Base-by-base conservation (phyloP, 2,329 filamentous ascomycete genomes). In the Diplodia scrobiculata region DNA sequence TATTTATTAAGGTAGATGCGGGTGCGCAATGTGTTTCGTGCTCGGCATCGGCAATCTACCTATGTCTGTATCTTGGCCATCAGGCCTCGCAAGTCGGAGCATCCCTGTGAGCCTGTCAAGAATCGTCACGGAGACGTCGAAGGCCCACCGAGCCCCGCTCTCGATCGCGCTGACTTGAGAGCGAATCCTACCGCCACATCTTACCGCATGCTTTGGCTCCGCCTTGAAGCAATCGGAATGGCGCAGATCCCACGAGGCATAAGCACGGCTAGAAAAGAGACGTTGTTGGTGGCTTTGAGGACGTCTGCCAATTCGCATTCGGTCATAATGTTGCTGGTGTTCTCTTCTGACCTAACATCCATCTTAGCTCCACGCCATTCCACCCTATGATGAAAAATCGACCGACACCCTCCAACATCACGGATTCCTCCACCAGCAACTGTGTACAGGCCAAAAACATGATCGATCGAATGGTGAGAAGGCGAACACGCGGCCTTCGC, bases 131-230 rank as follows among this genome's bases (percentile, higher is more conserved):
- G 38, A 41, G 25, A 32, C 27, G 55, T 60, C 2, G 34, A 47
- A 41, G 34, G 27, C 17, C n/a, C 41, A 41, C 53, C n/a, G 34
- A 41, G 21, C 55, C 38, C 55, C 38, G 55, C 55, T 47, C 55
- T 4, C 48, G 34, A 41, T 17, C 6, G 36, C 11, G 54, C 54
- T 58, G 54, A 58, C 54, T 29, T 32, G 25, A 60, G 55, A 48
- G 25, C 25, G 55, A 21, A 60, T 60, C 55, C 38, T 60, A 60
- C 41, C 32, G 55, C 55, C 55, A 60, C 55, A 60, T 60, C 55
- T 60, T 41, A 60, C 55, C 14, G 55, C 55, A 60, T 60, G 38
- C 25, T 41, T 60, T 60, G 38, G 38, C 55, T 13, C 21, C 21
- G 6, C 55, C 34, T 48, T 47, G n/a, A 13, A 34, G 55, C 55